Evolutionary conservation across 140 eudicot genomes (phyloP).

Genomic region (Flaveria floridana): DNA sequence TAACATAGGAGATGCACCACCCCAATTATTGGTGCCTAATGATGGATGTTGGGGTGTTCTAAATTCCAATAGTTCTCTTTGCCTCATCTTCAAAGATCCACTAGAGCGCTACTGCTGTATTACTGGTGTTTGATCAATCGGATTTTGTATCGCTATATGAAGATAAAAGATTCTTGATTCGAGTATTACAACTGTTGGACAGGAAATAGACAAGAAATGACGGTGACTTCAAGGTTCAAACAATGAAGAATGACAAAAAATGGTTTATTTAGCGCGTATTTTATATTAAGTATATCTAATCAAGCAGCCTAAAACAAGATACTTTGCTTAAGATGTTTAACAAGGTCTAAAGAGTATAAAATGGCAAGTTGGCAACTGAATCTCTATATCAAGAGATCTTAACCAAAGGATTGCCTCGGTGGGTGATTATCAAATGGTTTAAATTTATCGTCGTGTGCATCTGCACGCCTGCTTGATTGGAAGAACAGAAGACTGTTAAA

Average conservation of each 20-base stretch:
- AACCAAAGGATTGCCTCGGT: not conserved
- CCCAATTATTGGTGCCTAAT: slow-evolving; percentile 68
- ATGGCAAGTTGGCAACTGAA: not conserved
- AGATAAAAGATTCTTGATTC: slow-evolving; percentile 29
- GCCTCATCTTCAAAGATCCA: slow-evolving; percentile 35
- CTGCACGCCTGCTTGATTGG: too few species aligned
- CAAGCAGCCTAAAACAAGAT: slow-evolving; percentile 26
- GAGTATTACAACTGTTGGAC: slow-evolving; percentile 23
- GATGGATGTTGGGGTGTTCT: slow-evolving; percentile 87
- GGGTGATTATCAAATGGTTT: too few species aligned
- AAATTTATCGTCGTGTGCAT: too few species aligned
- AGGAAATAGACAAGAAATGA: slow-evolving; percentile 21
- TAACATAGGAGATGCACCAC: slow-evolving; percentile 78
- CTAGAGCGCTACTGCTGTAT: not conserved
- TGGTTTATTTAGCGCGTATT: not conserved
- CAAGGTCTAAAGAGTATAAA: slow-evolving; percentile 20
- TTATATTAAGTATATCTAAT: slow-evolving; percentile 22
- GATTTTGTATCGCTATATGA: slow-evolving; percentile 13
- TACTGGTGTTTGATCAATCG: slow-evolving; percentile 23
- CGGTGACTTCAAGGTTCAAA: slow-evolving; percentile 34
- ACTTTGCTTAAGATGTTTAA: slow-evolving; percentile 26
- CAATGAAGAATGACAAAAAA: slow-evolving; percentile 25
- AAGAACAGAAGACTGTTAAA: too few species aligned
- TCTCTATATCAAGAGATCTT: not conserved
- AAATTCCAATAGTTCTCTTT: slow-evolving; percentile 53